Evolutionary conservation across 176 grass and related monocot genomes (phyloP), one percentile per base, ranked within the genome.

Genomic region (Bonia amplexicaulis): DNA sequence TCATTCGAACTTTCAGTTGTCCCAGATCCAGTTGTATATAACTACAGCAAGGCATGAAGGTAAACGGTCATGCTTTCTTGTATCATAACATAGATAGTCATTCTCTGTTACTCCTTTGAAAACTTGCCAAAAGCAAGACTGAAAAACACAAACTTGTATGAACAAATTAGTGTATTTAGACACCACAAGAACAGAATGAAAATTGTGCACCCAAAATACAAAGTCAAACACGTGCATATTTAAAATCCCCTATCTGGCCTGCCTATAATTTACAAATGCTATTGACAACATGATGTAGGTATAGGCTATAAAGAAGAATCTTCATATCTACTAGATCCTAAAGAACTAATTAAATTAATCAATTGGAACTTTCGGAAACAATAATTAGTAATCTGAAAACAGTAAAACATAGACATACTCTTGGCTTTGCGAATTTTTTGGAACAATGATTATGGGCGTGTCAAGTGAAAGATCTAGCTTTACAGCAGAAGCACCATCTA

Each of bases 11-110:
- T 81, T 95, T 93, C 17, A 98, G 71, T 80, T 95, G 89, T 49
- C 96, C 96, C 58, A 98, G 89, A 90, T 98, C 96, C 84, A 98
- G 88, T 89, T 98, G 93, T 89, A 98, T 98, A 87, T 90, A 98
- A 82, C 96, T 98, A 84, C 80, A 98, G 47, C 37, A 82, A 82
- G 54, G 49, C 61, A 39, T 78, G 26, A 73, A 54, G 7, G 37
- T 87, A 52, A 35, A 77, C 31, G 47, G 52, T 86, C 33, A 83
- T 15, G 2, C 44, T 78, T 60, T 71, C 31, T 69, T 48, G 39
- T 69, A 87, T 68, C 16, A 71, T 37, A 71, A 58, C 5, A 16
- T 68, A 27, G 17, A 16, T 68, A 27, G 17, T 45, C 26, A 89
- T 67, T 79, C 58, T 59, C 22, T 46, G 12, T 69, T 39, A 77